These are phyloP conservation scores for Seiridium unicorne DNA, from an alignment of 2,329 filamentous ascomycete species.

Conservation along the genomic window DNA sequence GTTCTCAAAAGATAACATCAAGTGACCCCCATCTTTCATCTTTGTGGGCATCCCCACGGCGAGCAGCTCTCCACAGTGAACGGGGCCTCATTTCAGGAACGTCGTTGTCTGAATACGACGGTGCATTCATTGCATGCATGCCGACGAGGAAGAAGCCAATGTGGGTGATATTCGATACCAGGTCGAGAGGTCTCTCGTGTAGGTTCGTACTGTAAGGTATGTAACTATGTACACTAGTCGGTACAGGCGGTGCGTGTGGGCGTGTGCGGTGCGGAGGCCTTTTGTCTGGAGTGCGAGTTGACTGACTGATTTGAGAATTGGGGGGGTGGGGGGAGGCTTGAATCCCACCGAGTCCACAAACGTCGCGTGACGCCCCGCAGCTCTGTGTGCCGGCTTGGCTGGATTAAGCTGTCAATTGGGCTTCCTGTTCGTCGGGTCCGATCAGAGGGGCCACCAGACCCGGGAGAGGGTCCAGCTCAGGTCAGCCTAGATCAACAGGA, in stretches of 20 bases:
- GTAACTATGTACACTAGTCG: no score
- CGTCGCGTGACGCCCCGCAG: background rate
- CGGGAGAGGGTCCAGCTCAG: background rate
- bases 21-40: constrained; percentile 11
- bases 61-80: background rate
- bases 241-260: no score
- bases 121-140: background rate
- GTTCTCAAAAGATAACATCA: constrained; percentile 19
- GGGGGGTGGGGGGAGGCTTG: background rate
- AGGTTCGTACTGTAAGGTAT: no score
- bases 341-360: background rate
- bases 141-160: no score
- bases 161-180: no score
- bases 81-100: background rate
- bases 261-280: no score
- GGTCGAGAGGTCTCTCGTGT: no score
- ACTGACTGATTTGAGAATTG: background rate
- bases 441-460: background rate
- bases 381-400: background rate
- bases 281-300: background rate
- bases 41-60: background rate
- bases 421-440: constrained; percentile 2
- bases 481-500: background rate
- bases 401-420: background rate
- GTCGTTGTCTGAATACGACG: background rate